Evolutionary conservation across 208 protist genomes (phyloP), one percentile per base, ranked within the genome.

Genomic region (Tritrichomonas foetus): DNA sequence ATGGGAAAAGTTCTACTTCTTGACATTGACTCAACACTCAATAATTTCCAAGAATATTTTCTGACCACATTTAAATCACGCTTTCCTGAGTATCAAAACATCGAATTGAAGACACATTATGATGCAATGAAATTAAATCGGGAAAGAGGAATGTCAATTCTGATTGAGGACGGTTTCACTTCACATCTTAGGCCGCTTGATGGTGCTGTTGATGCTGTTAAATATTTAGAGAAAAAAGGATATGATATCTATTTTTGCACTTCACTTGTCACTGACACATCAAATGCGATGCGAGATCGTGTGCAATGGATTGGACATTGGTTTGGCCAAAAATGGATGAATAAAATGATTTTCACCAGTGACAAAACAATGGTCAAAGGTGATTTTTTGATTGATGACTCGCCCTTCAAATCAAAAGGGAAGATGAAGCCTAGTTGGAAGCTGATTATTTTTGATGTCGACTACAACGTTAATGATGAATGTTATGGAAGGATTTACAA

Each of bases 1-100:
- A 82, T 50, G 74, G 0, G 20, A 53, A 82, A 82, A 50, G 41
- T 82, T 1, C 20, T 82, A 22, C 41, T 82, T 0, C n/a, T 82
- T 82, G 74, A 82, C 20, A 50, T 82, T 53, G 74, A 82, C 30
- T 47, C 41, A 3, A 82, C 74, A 8, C 74, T 82, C 5, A 82
- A 82, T 44, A 82, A 82, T 25, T 82, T 82, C 50, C 74, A 82
- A 44, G 74, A 82, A 53, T 82, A 82, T 82, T 82, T 82, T 30
- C 20, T 82, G 5, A 75, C 36, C 11, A 33, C 44, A 36, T 75
- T 75, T 16, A 2, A 47, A 44, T 0, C 36, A n/a, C 36, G 41
- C 13, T 44, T 44, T 30, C 41, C 74, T 11, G 74, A 82, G 5
- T 82, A 50, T 53, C 11, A 49, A 44, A 36, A 82, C 14, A 47